Conservation (phyloP, 2,329 filamentous ascomycete species). For the Penicillium sclerotigenum region DNA sequence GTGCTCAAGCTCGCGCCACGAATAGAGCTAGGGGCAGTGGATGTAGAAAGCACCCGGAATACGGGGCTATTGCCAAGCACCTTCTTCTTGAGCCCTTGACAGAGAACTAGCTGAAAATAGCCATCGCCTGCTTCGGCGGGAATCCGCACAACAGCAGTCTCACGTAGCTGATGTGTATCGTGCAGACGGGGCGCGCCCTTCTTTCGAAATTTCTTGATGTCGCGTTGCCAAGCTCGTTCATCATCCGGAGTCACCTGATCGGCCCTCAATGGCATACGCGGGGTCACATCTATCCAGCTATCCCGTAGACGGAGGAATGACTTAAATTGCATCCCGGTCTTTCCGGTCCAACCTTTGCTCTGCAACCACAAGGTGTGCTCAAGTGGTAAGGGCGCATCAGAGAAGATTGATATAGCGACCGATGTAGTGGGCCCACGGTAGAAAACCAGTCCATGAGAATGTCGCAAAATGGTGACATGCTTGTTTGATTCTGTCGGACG, state of each 20-base stretch:
- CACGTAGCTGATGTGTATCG: conserved; percentile 54
- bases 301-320: conserved; percentile 58
- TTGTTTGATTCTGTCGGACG: conserved; percentile 64
- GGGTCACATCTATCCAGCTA: conserved; percentile 68
- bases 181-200: conserved; percentile 49
- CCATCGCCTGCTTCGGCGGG: conserved; percentile 63
- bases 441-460: conserved; percentile 62
- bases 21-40: conserved; percentile 58
- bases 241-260: conserved; percentile 55
- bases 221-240: conserved; percentile 66
- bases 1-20: conserved; percentile 64
- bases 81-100: conserved; percentile 54
- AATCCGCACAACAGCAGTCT: conserved; percentile 64
- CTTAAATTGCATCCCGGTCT: conserved; percentile 65
- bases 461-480: conserved; percentile 64
- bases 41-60: conserved; percentile 66
- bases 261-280: conserved; percentile 46
- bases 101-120: conserved; percentile 66
- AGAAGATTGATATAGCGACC: conserved; percentile 63
- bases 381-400: conserved; percentile 54
- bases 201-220: conserved; percentile 62
- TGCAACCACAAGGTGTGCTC: conserved; percentile 65
- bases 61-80: conserved; percentile 64
- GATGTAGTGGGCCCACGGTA: conserved; percentile 65
- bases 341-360: conserved; percentile 65